Evolutionary conservation across 1,139 yeast genomes (phyloP).

Genomic region (Zygosaccharomyces sapae): DNA sequence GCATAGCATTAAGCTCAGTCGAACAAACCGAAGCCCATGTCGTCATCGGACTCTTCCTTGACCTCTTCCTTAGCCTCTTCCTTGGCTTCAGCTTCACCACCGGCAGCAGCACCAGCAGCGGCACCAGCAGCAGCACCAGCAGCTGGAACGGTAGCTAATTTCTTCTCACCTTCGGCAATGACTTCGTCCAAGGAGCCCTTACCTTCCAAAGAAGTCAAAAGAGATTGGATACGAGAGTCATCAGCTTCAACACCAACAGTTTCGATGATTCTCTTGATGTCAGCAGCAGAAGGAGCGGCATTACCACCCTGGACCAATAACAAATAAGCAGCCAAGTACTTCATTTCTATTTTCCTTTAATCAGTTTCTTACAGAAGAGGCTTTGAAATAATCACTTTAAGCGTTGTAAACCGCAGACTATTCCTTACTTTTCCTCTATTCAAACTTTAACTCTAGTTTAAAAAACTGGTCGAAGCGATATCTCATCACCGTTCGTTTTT

Average conservation of each 20-base stretch:
- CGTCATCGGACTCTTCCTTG: slow-evolving; percentile 59
- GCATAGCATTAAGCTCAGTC: slow-evolving; percentile 46
- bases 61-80: slow-evolving; percentile 55
- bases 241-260: slow-evolving; percentile 96
- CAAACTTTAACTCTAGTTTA: neutral
- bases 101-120: slow-evolving; percentile 66
- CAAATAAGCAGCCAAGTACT: slow-evolving; percentile 89
- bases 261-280: slow-evolving; percentile 82
- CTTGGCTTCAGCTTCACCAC: slow-evolving; percentile 65
- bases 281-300: slow-evolving; percentile 87
- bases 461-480: neutral
- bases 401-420: slow-evolving; percentile 37
- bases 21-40: slow-evolving; percentile 89
- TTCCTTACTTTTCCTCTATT: slow-evolving; percentile 33
- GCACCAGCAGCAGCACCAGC: slow-evolving; percentile 91
- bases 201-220: slow-evolving; percentile 90
- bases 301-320: slow-evolving; percentile 83
- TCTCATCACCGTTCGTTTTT: slow-evolving; percentile 2
- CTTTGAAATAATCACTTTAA: slow-evolving; percentile 38
- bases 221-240: slow-evolving; percentile 77
- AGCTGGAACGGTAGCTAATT: slow-evolving; percentile 95
- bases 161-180: slow-evolving; percentile 92
- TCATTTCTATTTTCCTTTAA: slow-evolving; percentile 51
- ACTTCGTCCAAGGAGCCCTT: slow-evolving; percentile 79
- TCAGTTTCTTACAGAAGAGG: slow-evolving; percentile 9